Evolutionary conservation across 805 yeast genomes (phyloP).

Genomic region (Ascoidea tarda): DNA sequence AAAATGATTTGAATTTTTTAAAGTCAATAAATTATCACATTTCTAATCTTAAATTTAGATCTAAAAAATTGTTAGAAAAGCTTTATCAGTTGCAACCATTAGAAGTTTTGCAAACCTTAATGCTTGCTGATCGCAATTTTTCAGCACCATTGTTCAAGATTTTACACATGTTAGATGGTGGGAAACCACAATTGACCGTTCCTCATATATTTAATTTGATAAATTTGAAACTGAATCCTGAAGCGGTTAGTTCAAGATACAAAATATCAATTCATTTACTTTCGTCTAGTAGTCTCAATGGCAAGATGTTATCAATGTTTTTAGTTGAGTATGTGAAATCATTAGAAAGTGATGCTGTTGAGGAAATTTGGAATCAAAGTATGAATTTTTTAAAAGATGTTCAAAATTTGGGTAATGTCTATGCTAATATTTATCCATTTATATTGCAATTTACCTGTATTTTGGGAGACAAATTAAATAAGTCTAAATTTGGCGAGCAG

Average conservation of each 20-base stretch:
- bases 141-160: constrained; percentile 34
- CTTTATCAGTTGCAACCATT: constrained; percentile 55
- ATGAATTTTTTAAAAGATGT: constrained; percentile 48
- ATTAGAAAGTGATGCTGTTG: constrained; percentile 62
- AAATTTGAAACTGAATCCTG: constrained; percentile 27
- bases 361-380: constrained; percentile 59
- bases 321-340: constrained; percentile 47
- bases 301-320: constrained; percentile 32
- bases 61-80: constrained; percentile 51
- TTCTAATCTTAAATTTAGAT: constrained; percentile 50
- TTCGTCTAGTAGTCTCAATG: constrained; percentile 30
- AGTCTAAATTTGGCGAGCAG: constrained; percentile 46
- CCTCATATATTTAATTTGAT: constrained; percentile 52
- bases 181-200: constrained; percentile 60
- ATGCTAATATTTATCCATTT: constrained; percentile 34
- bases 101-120: constrained; percentile 57
- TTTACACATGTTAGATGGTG: constrained; percentile 72
- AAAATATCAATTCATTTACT: constrained; percentile 24
- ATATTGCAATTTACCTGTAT: constrained; percentile 36
- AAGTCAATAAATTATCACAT: constrained; percentile 32
- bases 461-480: constrained; percentile 41
- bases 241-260: constrained; percentile 14
- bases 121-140: constrained; percentile 20
- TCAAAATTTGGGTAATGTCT: constrained; percentile 28
- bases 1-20: constrained; percentile 12